phyloP scores from a whole-genome alignment of 1,284 basidiomycete species.

The Apiotrichum gamsii region DNA sequence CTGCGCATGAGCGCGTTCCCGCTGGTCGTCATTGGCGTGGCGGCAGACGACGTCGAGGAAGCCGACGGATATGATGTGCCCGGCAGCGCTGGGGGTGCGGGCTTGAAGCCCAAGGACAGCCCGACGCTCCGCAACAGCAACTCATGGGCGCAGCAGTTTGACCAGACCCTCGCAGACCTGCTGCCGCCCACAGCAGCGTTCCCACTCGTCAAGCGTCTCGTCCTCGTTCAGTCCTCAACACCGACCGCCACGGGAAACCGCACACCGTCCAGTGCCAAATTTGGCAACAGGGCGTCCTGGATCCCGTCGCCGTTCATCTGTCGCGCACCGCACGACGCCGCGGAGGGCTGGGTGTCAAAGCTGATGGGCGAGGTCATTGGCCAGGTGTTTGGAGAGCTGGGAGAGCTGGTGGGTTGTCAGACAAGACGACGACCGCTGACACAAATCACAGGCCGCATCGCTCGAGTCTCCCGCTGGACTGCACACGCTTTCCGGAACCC shows the following conservation, averaged over 20 bases:
- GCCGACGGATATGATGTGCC: constrained; percentile 2
- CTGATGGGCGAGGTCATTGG: constrained; percentile 78
- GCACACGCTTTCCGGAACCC: constrained; percentile 42
- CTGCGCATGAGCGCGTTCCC: constrained; percentile 38
- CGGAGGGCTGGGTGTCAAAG: constrained; percentile 63
- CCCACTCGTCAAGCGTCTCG: constrained; percentile 56
- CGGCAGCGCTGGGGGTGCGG: not conserved
- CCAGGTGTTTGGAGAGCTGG: constrained; percentile 72
- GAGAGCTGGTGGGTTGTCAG: constrained; percentile 52
- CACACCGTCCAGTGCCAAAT: no score
- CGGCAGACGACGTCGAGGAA: constrained; percentile 22
- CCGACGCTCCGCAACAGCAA: not conserved
- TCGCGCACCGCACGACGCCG: constrained; percentile 28
- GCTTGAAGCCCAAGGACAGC: not conserved
- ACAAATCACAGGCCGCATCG: constrained; percentile 37
- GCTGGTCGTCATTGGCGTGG: constrained; percentile 39
- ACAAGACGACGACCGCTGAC: no score
- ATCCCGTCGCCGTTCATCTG: constrained; percentile 8
- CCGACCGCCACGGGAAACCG: no score
- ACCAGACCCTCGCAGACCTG: constrained; percentile 32
- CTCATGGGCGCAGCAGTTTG: constrained; percentile 28
- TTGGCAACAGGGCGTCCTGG: no score
- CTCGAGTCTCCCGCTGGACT: constrained; percentile 45
- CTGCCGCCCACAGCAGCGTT: constrained; percentile 60
- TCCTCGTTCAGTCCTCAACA: constrained; percentile 53